Base-by-base conservation (phyloP, 441 rosid genomes). In the Corymbia calophylla region DNA sequence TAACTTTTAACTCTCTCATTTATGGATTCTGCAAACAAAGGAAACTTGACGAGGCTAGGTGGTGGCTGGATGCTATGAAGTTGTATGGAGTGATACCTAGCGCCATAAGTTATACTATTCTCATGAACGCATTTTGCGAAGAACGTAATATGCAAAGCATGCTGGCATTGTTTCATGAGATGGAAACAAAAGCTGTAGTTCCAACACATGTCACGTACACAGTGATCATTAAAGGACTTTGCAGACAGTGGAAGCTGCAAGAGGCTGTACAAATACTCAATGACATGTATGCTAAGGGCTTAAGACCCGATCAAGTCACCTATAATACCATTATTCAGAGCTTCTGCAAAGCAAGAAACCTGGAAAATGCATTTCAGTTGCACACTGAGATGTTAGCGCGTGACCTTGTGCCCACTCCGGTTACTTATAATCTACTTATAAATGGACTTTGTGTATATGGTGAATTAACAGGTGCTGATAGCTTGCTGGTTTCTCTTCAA, bases 1-100 rank as follows among this genome's bases (percentile, higher is more conserved):
- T 95, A 54, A 97, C 99, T 88, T 95, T 95, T 90, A 97, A 97
- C 94, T 93, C 97, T 91, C 94, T 97, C 88, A 94, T 97, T 51
- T 89, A 94, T 86, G 97, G 97, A 82, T 92, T 94, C 89, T 97
- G 98, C 94, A 95, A 91, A 93, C 92, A 53, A 14, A 56, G 89
- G 89, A 94, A 88, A 87, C 49, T 94, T 55, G 89, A 89, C n/a
- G 93, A 94, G 92, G 97, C 98, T 88, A 92, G 93, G 91, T 89
- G 87, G 90, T 89, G 93, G 90, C 87, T 96, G 88, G 93, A 94
- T 86, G 92, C 27, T 80, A 96, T 96, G 53, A 93, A 92, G 92
- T 87, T 70, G 85, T 87, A 93, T 90, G 96, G 97, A 88, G 82
- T 95, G 90, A 92, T 91, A 91, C 98, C 97, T 90, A 95, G 84